Conservation (phyloP, 305 asterid genomes). For the Fraxinus xanthoxyloides region DNA sequence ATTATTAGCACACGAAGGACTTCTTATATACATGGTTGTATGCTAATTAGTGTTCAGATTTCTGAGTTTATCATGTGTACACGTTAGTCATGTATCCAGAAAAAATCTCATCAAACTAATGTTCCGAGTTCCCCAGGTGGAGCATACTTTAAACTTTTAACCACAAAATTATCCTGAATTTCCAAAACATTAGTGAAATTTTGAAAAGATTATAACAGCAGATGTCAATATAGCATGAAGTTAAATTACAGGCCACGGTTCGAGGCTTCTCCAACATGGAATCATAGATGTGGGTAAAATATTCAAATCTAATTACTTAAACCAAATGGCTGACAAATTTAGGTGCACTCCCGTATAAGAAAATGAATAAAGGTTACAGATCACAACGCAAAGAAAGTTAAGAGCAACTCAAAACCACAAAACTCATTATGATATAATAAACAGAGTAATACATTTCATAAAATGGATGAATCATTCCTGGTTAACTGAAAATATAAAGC, state of each 20-base stretch:
- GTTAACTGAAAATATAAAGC: slow-evolving; percentile 60
- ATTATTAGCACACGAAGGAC: not conserved
- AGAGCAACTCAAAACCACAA: slow-evolving; percentile 20
- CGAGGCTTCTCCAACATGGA: not conserved
- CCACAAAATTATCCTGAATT: not conserved
- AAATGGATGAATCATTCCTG: slow-evolving; percentile 26
- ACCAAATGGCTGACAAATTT: slow-evolving; percentile 5
- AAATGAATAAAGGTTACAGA: slow-evolving; percentile 23
- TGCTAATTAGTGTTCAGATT: not conserved
- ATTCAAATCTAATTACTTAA: slow-evolving; percentile 11
- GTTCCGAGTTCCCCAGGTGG: not conserved
- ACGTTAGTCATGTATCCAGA: not conserved
- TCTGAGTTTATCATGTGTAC: not conserved
- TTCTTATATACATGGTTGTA: not conserved
- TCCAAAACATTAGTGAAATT: not conserved
- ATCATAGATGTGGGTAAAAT: slow-evolving; percentile 5
- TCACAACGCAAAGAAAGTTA: slow-evolving; percentile 26
- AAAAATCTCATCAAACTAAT: not conserved
- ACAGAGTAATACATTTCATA: slow-evolving; percentile 7
- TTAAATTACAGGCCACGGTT: not conserved
- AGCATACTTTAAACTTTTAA: not conserved
- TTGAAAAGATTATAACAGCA: not conserved
- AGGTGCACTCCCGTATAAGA: not conserved
- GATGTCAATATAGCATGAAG: slow-evolving; percentile 2
- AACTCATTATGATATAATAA: slow-evolving; percentile 22